These are phyloP conservation scores for Amanita phalloides DNA, from an alignment of 768 basidiomycete species.

Conservation along the genomic window DNA sequence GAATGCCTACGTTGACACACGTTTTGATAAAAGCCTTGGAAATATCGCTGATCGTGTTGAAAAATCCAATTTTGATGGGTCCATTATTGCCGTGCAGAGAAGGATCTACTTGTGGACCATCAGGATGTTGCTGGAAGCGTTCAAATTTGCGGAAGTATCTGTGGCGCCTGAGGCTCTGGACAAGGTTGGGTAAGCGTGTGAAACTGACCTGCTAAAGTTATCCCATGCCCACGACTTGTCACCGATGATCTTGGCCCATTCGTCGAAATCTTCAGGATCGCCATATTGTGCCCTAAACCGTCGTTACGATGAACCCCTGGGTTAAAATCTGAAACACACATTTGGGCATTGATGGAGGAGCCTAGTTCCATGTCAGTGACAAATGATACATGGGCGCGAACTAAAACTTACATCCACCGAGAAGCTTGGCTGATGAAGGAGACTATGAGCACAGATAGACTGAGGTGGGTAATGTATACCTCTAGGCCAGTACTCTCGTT, in stretches of 20 bases:
- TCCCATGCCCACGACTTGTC: slow-evolving; percentile 53
- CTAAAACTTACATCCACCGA: slow-evolving; percentile 58
- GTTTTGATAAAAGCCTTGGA: slow-evolving; percentile 40
- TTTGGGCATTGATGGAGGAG: slow-evolving; percentile 54
- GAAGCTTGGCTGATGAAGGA: slow-evolving; percentile 38
- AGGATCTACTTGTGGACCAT: slow-evolving; percentile 35
- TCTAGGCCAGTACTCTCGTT: slow-evolving; percentile 52
- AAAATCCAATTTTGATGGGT: slow-evolving; percentile 44
- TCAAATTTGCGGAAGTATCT: slow-evolving; percentile 64
- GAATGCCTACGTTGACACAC: slow-evolving; percentile 39
- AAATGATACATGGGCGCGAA: background rate
- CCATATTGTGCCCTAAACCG: slow-evolving; percentile 46
- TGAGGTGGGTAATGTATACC: slow-evolving; percentile 24
- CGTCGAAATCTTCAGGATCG: slow-evolving; percentile 58
- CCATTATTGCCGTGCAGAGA: slow-evolving; percentile 36
- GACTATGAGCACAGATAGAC: background rate
- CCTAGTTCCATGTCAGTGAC: slow-evolving; percentile 20
- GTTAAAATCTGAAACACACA: slow-evolving; percentile 15
- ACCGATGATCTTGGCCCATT: slow-evolving; percentile 45
- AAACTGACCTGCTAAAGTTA: slow-evolving; percentile 35
- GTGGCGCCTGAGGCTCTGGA: background rate
- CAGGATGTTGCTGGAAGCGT: slow-evolving; percentile 33
- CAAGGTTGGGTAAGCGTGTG: background rate
- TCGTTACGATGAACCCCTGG: background rate
- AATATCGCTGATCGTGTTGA: slow-evolving; percentile 26